Evolutionary conservation across 2,329 filamentous ascomycete species (phyloP), one percentile per base, ranked within the genome.

Genomic region (Phialophora chinensis): DNA sequence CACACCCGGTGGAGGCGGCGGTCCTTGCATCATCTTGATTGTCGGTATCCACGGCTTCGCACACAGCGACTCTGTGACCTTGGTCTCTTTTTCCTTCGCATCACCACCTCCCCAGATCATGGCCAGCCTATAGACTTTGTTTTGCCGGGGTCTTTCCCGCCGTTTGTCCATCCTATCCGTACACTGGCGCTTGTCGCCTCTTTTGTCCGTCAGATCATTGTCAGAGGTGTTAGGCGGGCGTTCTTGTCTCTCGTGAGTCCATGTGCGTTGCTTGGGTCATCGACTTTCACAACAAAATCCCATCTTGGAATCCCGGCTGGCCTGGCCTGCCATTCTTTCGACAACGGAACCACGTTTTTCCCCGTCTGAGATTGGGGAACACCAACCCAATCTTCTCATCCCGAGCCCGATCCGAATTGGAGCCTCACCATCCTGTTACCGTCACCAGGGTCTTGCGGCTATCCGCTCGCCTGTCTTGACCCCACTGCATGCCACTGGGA

Each of bases 161-260:
- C 54, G 44, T 58, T 60, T 62, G 38, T 53, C 65, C 63, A 60
- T 66, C 52, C 57, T 64, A 69, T 69, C 67, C 63, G 63, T 72
- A 72, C 66, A 72, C 60, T 66, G 71, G 71, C 71, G 69, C 69
- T 69, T 71, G 71, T 67, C 71, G 71, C 71, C 68, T 54, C 61
- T 66, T 68, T 71, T 70, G 25, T 61, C 60, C 53, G 42, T 62
- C 60, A 52, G 60, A 49, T 66, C 53, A 61, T 63, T 52, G 35
- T 33, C 31, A 56, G 17, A 27, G 56, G 53, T 55, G 53, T 35
- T 61, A 50, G 50, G 54, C 56, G 53, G 60, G 63, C 55, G 44
- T 54, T 44, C 60, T 66, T 47, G 42, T 60, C 58, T 52, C 47
- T 61, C 59, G 57, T 49, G 57, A 58, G 53, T 67, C 56, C 53